Evolutionary conservation across 768 basidiomycete genomes (phyloP), one percentile per base, ranked within the genome.

Genomic region (Porpolomopsis calyptriformis): DNA sequence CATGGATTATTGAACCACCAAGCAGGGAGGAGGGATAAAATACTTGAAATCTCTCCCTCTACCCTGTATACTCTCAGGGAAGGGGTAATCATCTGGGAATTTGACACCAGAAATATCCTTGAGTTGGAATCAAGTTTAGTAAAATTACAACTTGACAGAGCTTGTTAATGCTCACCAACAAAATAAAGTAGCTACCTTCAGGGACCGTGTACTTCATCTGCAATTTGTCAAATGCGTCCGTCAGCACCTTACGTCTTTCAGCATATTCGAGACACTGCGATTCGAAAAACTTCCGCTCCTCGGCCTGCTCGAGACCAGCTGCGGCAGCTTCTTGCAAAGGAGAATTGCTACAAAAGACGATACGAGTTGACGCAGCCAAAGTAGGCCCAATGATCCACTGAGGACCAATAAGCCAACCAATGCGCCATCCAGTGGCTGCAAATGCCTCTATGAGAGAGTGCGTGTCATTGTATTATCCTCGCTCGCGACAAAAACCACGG

Each of bases 361-460:
- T 93, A 25, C 96, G 83, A 0, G 93, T 94, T 40, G 78, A 80
- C 4, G 90, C 94, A 6, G 92, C 90, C 23, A 96, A 75, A 12
- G 90, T 85, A 2, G 94, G 90, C 37, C 70, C 67, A 45, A 93
- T 85, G 56, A 98, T 84, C 33, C 76, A 80, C 23, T 74, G 57
- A 6, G 92, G 90, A 14, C 83, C 96, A 55, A 98, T 83, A 6
- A 94, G 76, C 93, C 93, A 98, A 52, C 96, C 94, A 40, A 98
- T 78, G 48, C 94, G 83, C 93, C 92, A 98, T 20, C 96, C 94
- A 2, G 94, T 99, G 4, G 90, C 89, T 11, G 92, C 87, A 63
- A 99, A 99, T 4, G 90, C 80, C 71, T 97, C 91, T 93, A 63
- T 12, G 40, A 16, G n/a, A n/a, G 29, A 14, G 29, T 31, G 29